phyloP scores from a whole-genome alignment of 441 rosid species.

The Bocquillonia castaneifolia region DNA sequence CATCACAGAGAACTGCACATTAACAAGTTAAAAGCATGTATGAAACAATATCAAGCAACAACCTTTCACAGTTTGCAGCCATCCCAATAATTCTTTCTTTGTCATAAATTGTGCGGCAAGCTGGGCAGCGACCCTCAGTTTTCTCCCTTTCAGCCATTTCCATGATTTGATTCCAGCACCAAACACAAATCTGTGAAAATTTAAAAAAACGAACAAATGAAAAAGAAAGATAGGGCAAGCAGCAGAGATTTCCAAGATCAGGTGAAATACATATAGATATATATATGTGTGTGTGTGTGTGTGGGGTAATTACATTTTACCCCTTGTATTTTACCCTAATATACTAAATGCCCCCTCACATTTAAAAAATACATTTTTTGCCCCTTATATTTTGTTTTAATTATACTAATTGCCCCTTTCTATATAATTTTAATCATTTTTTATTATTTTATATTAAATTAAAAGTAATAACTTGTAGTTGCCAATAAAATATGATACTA shows the following conservation, averaged over 20 bases:
- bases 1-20: conserved; percentile 12
- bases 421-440: too few species aligned
- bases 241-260: not conserved
- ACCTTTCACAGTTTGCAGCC: conserved; percentile 43
- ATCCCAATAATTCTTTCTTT: conserved; percentile 46
- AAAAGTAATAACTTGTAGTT: too few species aligned
- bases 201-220: not conserved
- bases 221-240: not conserved
- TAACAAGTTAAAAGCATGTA: not conserved
- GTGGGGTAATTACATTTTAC: too few species aligned
- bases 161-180: conserved; percentile 59
- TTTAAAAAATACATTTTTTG: too few species aligned
- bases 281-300: too few species aligned
- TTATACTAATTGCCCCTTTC: too few species aligned
- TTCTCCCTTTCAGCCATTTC: conserved; percentile 48
- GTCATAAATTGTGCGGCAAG: conserved; percentile 45
- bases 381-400: too few species aligned
- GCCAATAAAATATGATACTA: too few species aligned
- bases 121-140: conserved; percentile 46
- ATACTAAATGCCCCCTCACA: too few species aligned
- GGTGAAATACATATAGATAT: not conserved
- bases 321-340: too few species aligned
- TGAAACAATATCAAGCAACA: conserved; percentile 20
- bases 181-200: conserved; percentile 39
- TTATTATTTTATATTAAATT: too few species aligned